phyloP scores from a whole-genome alignment of 108 stramenopile genomes.

The Cyclotella kingstonii region DNA sequence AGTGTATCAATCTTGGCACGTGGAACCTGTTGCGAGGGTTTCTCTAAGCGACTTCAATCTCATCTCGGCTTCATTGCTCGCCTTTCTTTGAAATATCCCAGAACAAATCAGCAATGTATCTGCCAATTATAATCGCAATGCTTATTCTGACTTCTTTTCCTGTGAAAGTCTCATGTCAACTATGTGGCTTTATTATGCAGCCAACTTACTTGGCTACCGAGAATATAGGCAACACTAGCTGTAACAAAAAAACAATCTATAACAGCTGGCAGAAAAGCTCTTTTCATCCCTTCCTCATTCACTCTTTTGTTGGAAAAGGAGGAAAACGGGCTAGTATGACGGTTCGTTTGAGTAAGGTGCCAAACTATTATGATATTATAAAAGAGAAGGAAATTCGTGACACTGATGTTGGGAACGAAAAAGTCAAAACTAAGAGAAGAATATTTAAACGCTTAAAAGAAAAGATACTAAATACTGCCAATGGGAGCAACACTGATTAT shows the following conservation, averaged over 20 bases:
- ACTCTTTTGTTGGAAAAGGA: too few relatives aligned
- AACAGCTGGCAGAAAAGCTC: too few relatives aligned
- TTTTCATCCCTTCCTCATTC: too few relatives aligned
- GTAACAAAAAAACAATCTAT: neutral
- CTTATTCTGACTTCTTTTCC: neutral
- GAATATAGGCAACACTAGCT: neutral
- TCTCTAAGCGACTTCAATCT: neutral
- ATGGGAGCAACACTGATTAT: constrained; percentile 5
- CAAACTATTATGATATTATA: constrained; percentile 13
- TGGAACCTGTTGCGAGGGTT: too few relatives aligned
- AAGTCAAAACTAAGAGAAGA: constrained; percentile 12
- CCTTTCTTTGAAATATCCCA: too few relatives aligned
- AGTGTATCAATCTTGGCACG: too few relatives aligned
- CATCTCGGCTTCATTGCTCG: neutral
- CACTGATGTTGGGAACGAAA: constrained; percentile 4
- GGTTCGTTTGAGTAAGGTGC: constrained; percentile 9
- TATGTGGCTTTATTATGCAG: neutral
- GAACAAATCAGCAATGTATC: neutral
- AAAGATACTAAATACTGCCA: constrained; percentile 28
- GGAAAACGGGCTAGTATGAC: neutral
- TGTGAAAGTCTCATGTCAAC: neutral
- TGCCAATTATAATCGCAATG: neutral
- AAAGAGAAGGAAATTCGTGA: neutral
- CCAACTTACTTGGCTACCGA: neutral
- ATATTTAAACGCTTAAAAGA: constrained; percentile 35